These are phyloP conservation scores for Dichotomopilus funicola DNA, from an alignment of 2,329 filamentous ascomycete genomes.

Conservation along the genomic window DNA sequence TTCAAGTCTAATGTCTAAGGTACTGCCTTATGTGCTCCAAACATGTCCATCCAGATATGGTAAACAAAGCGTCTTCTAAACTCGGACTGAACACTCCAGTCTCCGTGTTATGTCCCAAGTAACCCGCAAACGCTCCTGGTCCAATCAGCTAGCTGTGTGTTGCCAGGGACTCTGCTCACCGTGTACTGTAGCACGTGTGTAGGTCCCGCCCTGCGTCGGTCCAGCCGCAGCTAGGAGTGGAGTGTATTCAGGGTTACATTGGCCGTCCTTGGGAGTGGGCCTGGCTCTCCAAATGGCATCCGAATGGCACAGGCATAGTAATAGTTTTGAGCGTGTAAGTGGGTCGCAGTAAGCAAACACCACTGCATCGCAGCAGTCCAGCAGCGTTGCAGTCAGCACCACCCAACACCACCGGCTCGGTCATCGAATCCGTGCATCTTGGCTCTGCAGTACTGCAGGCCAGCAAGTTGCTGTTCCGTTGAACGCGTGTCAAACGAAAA, in stretches of 20 bases:
- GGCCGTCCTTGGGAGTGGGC: background rate
- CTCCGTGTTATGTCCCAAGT: background rate
- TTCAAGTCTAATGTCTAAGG: background rate
- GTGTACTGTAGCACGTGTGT: background rate
- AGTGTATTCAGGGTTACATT: background rate
- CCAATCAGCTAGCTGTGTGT: background rate
- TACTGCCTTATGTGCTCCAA: background rate
- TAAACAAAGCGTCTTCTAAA: background rate
- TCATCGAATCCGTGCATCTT: background rate
- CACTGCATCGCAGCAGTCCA: background rate
- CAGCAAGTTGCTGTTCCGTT: background rate
- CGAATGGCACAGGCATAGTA: background rate
- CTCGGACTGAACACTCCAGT: background rate
- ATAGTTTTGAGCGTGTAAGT: background rate
- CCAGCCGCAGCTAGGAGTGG: background rate
- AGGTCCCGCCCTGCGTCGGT: background rate
- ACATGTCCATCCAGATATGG: background rate
- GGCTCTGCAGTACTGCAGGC: background rate
- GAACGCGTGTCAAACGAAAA: background rate
- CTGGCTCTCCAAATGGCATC: background rate
- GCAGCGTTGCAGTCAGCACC: background rate
- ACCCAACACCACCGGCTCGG: background rate
- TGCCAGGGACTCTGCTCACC: background rate
- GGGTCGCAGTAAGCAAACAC: background rate
- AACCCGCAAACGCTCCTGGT: background rate